Evolutionary conservation across 768 basidiomycete genomes (phyloP), one percentile per base, ranked within the genome.

Genomic region (Lactifluus piperatus): DNA sequence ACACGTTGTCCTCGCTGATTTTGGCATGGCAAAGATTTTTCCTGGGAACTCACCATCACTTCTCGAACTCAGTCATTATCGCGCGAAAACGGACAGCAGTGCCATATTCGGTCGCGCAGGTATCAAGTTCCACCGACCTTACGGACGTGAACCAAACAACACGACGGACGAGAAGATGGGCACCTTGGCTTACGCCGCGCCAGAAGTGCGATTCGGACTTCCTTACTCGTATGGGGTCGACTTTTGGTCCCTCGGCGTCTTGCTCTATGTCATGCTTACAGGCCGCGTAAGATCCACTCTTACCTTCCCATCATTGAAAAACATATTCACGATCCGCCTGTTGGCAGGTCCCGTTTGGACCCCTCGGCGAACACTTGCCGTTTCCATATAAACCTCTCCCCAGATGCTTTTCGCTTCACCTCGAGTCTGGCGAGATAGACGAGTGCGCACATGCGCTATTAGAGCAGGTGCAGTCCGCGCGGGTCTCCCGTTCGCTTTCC

Each of bases 21-120:
- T 65, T 32, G 65, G 65, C 27, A 47, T 65, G 53, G 57, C 64
- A 24, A 65, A 65, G 53, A 27, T 62, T 16, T 66, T 59, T 32
- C 30, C 37, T 26, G 54, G 11, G 16, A 50, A 30, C 18, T 26
- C 51, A 27, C 43, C 32, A 24, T 36, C 36, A 5, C 22, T 18
- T 44, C 52, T 56, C 5, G 37, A 50, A 27, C 44, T 26, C 43
- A 24, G 37, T 20, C 56, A 34, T 34, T 26, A 8, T 37, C 61
- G 51, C 6, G 45, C 54, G 5, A 46, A 52, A 18, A 41, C 55
- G 2, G 27, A 49, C 20, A n/a, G 43, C 5, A 29, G 32, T 4
- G 30, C 44, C 27, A 27, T 37, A 0, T 34, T 34, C 34, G 26
- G 18, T 16, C 39, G 37, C 54, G 14, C 48, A n/a, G 9, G 54